Conservation (phyloP, 768 basidiomycete genomes). For the Xerocomellus dryophilus region DNA sequence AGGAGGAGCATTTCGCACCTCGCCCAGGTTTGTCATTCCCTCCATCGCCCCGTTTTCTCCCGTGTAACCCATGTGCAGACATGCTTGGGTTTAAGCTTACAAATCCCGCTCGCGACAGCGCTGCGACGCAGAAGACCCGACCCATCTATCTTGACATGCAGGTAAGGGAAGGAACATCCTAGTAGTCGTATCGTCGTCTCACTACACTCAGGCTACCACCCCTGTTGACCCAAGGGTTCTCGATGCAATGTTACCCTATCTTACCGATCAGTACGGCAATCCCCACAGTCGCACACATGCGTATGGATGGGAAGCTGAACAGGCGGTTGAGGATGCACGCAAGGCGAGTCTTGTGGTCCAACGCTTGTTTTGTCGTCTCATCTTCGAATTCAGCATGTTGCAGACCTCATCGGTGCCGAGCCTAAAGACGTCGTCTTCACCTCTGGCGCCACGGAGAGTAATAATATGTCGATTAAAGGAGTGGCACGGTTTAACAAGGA, state of each 20-base stretch:
- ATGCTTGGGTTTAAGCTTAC: slow-evolving; percentile 89
- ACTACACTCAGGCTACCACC: slow-evolving; percentile 75
- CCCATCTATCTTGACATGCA: slow-evolving; percentile 99
- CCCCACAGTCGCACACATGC: slow-evolving; percentile 98
- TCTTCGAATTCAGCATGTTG: slow-evolving; percentile 61
- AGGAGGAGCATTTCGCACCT: slow-evolving; percentile 67
- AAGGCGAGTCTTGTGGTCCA: slow-evolving; percentile 47
- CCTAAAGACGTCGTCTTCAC: slow-evolving; percentile 96
- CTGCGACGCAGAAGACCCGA: slow-evolving; percentile 58
- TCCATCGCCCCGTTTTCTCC: background rate
- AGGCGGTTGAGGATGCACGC: slow-evolving; percentile 88
- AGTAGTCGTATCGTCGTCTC: slow-evolving; percentile 1
- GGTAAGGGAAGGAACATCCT: slow-evolving; percentile 41
- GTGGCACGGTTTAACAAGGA: slow-evolving; percentile 94
- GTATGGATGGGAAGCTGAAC: slow-evolving; percentile 98
- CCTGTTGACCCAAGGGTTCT: slow-evolving; percentile 96
- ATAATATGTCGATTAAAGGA: slow-evolving; percentile 97
- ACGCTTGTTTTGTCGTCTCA: background rate
- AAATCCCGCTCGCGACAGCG: slow-evolving; percentile 55
- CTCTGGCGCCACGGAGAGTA: slow-evolving; percentile 95
- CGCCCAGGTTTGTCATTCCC: slow-evolving; percentile 51
- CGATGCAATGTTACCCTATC: slow-evolving; percentile 93
- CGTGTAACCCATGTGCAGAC: slow-evolving; percentile 45
- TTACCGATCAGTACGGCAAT: slow-evolving; percentile 96
- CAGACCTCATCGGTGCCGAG: slow-evolving; percentile 90